Base-by-base conservation (phyloP, 768 basidiomycete genomes). In the Grammothele lineata region DNA sequence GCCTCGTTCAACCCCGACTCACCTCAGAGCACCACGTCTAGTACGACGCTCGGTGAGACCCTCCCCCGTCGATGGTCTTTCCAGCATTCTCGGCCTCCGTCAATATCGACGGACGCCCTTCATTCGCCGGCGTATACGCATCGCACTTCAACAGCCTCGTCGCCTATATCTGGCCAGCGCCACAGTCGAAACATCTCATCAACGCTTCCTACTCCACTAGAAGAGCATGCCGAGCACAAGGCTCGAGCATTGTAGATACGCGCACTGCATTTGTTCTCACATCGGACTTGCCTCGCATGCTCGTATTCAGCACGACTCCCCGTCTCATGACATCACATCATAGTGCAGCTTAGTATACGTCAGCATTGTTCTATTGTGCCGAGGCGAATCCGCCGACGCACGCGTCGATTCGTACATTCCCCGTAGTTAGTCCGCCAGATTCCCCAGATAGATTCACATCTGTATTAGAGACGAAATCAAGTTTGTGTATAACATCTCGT, bases 31-130 rank as follows among this genome's bases (percentile, higher is more conserved):
- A 50, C 53, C 14, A 48, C 49, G 11, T 54, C 55, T 7, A 45
- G 45, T n/a, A 58, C 57, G 18, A 63, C 62, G 35, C 55, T 63
- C 4, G 62, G 62, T 30, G 62, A 63, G 43, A 36, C 45, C 24
- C 56, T 63, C 5, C 62, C 62, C 21, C 52, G 55, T 12, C 49
- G 62, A 24, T 63, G 62, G 62, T 63, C 62, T 15, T 63, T 61
- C 56, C 57, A 57, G 22, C 60, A 61, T 40, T 63, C 62, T 36
- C 47, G 53, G 3, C 62, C 62, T n/a, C 62, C 62, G 25, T 63
- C 59, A 7, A 36, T 57, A 23, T 50, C 56, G 35, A 50, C 54
- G 19, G 55, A 47, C 7, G 51, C 55, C 30, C 51, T 24, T 9
- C 39, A 49, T 21, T 47, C 53, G 17, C 43, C 50, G n/a, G 45